These are phyloP conservation scores for Ramaria sp. DNA, from an alignment of 768 basidiomycete species.

Conservation along the genomic window DNA sequence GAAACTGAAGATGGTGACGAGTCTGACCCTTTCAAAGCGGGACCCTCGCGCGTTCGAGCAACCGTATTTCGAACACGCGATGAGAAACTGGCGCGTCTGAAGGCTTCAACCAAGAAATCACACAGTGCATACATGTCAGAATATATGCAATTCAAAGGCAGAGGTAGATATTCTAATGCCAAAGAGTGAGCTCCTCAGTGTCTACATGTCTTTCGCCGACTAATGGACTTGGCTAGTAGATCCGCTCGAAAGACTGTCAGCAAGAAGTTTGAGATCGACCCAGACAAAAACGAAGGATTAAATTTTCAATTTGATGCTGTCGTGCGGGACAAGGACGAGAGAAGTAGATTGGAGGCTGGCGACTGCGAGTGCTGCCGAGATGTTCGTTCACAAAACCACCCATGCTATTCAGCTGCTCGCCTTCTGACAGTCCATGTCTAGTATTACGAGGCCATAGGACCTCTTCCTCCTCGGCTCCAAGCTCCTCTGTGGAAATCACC, in stretches of 20 bases:
- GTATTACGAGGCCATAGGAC: constrained; percentile 75
- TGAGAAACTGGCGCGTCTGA: not conserved
- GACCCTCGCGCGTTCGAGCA: not conserved
- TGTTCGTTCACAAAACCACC: constrained; percentile 29
- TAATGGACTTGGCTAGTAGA: too few species aligned
- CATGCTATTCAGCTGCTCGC: not conserved
- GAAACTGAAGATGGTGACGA: constrained; percentile 15
- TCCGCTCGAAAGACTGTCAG: constrained; percentile 39
- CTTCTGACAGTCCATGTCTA: constrained; percentile 19
- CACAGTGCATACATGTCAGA: not conserved
- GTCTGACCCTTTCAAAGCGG: constrained; percentile 12
- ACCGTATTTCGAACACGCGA: not conserved
- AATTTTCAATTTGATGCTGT: constrained; percentile 68
- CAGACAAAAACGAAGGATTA: constrained; percentile 51
- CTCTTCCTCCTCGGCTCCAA: constrained; percentile 52
- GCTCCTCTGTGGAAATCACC: constrained; percentile 71
- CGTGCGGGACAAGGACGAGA: constrained; percentile 51
- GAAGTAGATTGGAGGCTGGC: constrained; percentile 56
- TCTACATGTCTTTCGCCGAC: too few species aligned
- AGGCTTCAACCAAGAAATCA: not conserved
- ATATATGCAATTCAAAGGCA: constrained; percentile 32
- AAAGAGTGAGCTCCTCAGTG: constrained; percentile 8
- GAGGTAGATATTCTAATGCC: constrained; percentile 37
- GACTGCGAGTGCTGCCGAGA: constrained; percentile 79
- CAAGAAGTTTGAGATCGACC: constrained; percentile 54